Evolutionary conservation across 306 rosid species (phyloP).

Genomic region (Cicer arietinum): DNA sequence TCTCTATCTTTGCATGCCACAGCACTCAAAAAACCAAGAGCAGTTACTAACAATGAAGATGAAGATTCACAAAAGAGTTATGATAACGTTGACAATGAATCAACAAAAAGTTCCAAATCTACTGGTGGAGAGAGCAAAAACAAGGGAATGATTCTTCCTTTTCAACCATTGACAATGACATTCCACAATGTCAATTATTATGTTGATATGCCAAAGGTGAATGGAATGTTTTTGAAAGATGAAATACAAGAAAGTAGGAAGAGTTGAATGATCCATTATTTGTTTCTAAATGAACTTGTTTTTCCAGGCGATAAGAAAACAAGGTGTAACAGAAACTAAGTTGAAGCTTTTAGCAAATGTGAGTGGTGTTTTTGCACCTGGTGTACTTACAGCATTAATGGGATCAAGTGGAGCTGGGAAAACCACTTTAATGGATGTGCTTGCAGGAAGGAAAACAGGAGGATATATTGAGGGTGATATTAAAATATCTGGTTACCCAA

Average conservation of each 20-base stretch:
- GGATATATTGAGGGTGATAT: conserved; percentile 18
- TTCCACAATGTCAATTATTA: conserved; percentile 21
- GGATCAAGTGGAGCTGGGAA: conserved; percentile 21
- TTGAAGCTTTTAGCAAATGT: conserved; percentile 17
- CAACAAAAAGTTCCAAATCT: conserved; percentile 12
- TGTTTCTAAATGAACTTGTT: not conserved
- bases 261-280: not conserved
- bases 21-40: conserved; percentile 64
- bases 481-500: not conserved
- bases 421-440: conserved; percentile 16
- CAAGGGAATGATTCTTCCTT: conserved; percentile 84
- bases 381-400: conserved; percentile 18
- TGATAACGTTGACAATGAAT: conserved; percentile 44
- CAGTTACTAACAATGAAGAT: conserved; percentile 52
- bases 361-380: conserved; percentile 16
- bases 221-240: not conserved
- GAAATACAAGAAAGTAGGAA: not conserved
- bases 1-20: conserved; percentile 35
- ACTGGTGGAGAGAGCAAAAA: conserved; percentile 31
- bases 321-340: conserved; percentile 18
- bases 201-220: conserved; percentile 20
- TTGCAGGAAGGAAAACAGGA: conserved; percentile 23
- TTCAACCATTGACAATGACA: conserved; percentile 14
- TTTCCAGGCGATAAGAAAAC: not conserved
- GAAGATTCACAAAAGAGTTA: conserved; percentile 46